A percentile compares a stretch with the other conserved stretches of the same genome.
phyloP scores from a whole-genome alignment of 2,329 filamentous ascomycete species.

The Fusarium virguliforme region DNA sequence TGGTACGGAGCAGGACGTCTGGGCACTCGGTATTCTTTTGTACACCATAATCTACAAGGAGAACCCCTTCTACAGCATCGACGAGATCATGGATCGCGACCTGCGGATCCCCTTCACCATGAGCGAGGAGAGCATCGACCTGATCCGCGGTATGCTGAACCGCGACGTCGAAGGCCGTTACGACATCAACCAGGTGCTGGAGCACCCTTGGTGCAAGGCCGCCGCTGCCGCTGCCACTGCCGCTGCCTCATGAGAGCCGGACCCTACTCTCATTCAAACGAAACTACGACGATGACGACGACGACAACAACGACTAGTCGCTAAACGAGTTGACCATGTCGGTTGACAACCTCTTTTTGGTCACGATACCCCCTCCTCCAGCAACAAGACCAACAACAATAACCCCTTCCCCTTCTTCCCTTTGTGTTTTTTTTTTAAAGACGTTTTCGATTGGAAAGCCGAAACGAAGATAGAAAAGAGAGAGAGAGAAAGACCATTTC shows the following conservation, averaged over 20 bases:
- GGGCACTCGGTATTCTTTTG: conserved; percentile 95
- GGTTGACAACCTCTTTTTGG: conserved; percentile 39
- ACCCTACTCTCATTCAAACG: conserved; percentile 5
- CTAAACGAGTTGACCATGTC: conserved; percentile 23
- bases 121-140: conserved; percentile 92
- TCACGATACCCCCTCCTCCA: conserved; percentile 47
- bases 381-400: conserved; percentile 29
- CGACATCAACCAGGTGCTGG: conserved; percentile 89
- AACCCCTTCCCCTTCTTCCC: conserved; percentile 11
- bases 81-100: conserved; percentile 99
- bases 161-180: conserved; percentile 87
- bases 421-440: conserved; percentile 42
- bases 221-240: background rate
- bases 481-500: conserved; percentile 25
- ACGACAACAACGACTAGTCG: conserved; percentile 24
- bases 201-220: conserved; percentile 83
- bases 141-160: conserved; percentile 93
- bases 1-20: conserved; percentile 98
- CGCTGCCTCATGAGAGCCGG: conserved; percentile 20
- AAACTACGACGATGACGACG: conserved; percentile 25
- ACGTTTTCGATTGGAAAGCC: conserved; percentile 31
- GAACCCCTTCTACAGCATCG: conserved; percentile 98
- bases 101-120: conserved; percentile 90
- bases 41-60: conserved; percentile 99
- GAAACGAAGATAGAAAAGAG: conserved; percentile 36